phyloP scores from a whole-genome alignment of 805 yeast species.

The Starmerella stellata region DNA sequence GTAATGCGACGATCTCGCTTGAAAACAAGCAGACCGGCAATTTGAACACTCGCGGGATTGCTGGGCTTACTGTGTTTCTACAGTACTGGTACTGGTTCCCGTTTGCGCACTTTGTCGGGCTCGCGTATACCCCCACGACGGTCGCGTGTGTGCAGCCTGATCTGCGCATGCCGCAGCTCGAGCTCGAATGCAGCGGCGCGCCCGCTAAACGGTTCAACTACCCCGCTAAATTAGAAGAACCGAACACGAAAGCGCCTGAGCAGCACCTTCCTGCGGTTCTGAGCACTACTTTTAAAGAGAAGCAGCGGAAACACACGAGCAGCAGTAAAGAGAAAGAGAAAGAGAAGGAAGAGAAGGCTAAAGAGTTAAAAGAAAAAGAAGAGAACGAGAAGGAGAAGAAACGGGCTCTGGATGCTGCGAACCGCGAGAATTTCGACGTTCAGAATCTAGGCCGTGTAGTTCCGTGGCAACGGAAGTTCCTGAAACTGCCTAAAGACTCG shows the following conservation, averaged over 20 bases:
- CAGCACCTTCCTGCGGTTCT: slow-evolving; percentile 83
- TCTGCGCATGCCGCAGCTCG: slow-evolving; percentile 69
- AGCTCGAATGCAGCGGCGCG: slow-evolving; percentile 54
- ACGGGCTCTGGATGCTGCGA: slow-evolving; percentile 28
- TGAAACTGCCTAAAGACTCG: slow-evolving; percentile 39
- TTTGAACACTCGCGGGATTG: slow-evolving; percentile 74
- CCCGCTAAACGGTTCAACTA: slow-evolving; percentile 66
- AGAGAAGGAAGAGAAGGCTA: slow-evolving; percentile 19
- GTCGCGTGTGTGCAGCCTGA: slow-evolving; percentile 73
- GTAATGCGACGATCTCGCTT: slow-evolving; percentile 83
- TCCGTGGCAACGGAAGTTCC: slow-evolving; percentile 71
- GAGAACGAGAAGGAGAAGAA: slow-evolving; percentile 14
- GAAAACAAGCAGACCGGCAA: slow-evolving; percentile 83
- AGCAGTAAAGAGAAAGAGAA: slow-evolving; percentile 11
- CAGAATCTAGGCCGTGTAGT: slow-evolving; percentile 72
- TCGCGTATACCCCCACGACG: slow-evolving; percentile 84
- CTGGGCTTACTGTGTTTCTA: slow-evolving; percentile 72
- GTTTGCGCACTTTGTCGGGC: slow-evolving; percentile 73
- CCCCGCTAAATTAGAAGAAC: slow-evolving; percentile 73
- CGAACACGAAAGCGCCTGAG: slow-evolving; percentile 66
- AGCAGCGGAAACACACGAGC: slow-evolving; percentile 44
- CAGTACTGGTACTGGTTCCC: slow-evolving; percentile 99
- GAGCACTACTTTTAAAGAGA: slow-evolving; percentile 89
- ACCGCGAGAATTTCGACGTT: slow-evolving; percentile 34
- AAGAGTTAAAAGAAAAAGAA: slow-evolving; percentile 16